Conservation (phyloP, 148 eudicot genomes). For the Vaccinium myrtillus region DNA sequence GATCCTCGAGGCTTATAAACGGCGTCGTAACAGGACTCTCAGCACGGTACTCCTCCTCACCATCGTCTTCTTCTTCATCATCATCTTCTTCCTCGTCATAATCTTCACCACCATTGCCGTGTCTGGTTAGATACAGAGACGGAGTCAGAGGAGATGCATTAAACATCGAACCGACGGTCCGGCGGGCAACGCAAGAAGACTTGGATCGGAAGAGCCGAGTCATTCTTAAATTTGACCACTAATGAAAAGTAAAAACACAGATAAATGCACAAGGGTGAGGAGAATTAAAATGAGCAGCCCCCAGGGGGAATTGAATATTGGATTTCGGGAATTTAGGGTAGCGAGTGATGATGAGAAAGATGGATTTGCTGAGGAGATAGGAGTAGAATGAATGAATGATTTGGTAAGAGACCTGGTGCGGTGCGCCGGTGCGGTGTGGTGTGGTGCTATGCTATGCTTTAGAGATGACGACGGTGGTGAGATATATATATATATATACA, state of each 20-base stretch:
- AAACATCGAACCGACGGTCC: constrained; percentile 15
- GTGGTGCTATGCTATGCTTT: background rate
- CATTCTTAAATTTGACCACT: constrained; percentile 32
- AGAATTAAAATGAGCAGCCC: background rate
- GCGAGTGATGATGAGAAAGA: background rate
- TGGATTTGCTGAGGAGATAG: constrained; percentile 1
- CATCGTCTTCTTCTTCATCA: constrained; percentile 29
- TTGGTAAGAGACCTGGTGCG: background rate
- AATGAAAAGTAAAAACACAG: background rate
- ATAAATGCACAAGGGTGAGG: background rate
- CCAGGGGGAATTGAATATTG: background rate
- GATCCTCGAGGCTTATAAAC: constrained; percentile 27
- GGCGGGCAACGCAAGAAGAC: constrained; percentile 52
- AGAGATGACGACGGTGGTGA: too few species aligned
- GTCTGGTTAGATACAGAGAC: constrained; percentile 20
- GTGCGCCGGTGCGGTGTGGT: too few species aligned
- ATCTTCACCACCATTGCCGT: constrained; percentile 13
- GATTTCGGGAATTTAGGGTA: background rate
- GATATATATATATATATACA: background rate
- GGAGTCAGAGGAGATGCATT: constrained; percentile 23
- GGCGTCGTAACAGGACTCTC: constrained; percentile 36
- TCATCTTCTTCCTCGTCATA: constrained; percentile 26
- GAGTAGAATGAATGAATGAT: constrained; percentile 16
- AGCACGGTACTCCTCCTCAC: background rate
- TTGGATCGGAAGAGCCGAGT: constrained; percentile 72